Percentiles rank a stretch among this genome's conserved stretches.
Conservation (phyloP, 129 eudicot species). For the Lactuca sativa region DNA sequence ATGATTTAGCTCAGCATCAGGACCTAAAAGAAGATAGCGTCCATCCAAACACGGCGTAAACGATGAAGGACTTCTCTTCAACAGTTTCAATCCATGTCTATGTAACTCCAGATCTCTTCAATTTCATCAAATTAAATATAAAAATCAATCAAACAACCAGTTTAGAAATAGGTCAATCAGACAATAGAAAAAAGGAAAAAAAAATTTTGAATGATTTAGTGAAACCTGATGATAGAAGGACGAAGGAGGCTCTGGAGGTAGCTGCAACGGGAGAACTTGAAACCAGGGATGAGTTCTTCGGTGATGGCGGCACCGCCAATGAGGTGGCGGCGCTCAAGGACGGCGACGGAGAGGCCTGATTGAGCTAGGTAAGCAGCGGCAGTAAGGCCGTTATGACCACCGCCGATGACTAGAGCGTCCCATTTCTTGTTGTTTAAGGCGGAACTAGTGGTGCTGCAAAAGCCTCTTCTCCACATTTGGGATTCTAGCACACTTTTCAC, state of each 20-base stretch:
- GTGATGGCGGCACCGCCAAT: slow-evolving; percentile 97
- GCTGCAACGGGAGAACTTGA: slow-evolving; percentile 96
- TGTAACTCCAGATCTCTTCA: slow-evolving; percentile 79
- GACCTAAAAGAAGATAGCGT: slow-evolving; percentile 82
- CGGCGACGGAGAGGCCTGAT: slow-evolving; percentile 93
- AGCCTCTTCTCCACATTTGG: slow-evolving; percentile 61
- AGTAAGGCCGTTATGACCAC: slow-evolving; percentile 95
- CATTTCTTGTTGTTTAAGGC: slow-evolving; percentile 60
- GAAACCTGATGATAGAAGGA: slow-evolving; percentile 69
- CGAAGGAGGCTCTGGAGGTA: slow-evolving; percentile 99
- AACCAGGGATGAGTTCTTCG: slow-evolving; percentile 89
- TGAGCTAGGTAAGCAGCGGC: slow-evolving; percentile 96
- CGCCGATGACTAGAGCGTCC: slow-evolving; percentile 94
- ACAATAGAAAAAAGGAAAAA: background rate
- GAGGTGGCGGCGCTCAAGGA: slow-evolving; percentile 94
- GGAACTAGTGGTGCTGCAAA: slow-evolving; percentile 30
- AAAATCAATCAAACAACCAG: background rate
- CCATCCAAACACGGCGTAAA: slow-evolving; percentile 96
- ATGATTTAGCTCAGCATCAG: slow-evolving; percentile 69
- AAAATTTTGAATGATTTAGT: background rate
- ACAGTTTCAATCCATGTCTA: slow-evolving; percentile 83
- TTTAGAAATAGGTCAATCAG: background rate
- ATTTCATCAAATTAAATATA: slow-evolving; percentile 6
- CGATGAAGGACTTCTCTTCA: slow-evolving; percentile 81
- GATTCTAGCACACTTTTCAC: background rate